Evolutionary conservation across 345 rosid genomes (phyloP), one percentile per base, ranked within the genome.

Genomic region (Citrus cavaleriei): DNA sequence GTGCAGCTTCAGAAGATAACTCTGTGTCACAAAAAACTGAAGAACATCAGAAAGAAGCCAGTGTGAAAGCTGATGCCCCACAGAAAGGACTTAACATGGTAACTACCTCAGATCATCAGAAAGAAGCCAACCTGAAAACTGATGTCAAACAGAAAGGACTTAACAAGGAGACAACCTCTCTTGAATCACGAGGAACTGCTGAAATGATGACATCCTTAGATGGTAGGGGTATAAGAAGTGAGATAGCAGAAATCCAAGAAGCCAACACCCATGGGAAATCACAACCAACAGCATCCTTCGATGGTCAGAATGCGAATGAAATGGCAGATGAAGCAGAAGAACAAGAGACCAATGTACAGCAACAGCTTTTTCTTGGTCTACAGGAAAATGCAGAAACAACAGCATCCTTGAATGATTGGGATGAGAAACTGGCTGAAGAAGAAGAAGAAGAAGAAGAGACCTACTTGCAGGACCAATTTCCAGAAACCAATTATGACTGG

Each of bases 401-500:
- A 21, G 28, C 63, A 34, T 34, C 87, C 55, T 75, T 32, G 63
- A 74, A 68, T 84, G 82, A 76, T n/a, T 83, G 86, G 88, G 85
- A 84, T 70, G 78, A 6, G 10, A 64, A 74, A 24, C 28, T 42
- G 46, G 58, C 4, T 13, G 64, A 72, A 34, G 80, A 62, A 73
- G 79, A 40, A 40, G n/a, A n/a, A n/a, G n/a, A n/a, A n/a, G 46
- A 28, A 64, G 76, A 80, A 65, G 77, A 58, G 24, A 35, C 42
- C 61, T 49, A 46, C 13, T 64, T 72, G 10, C 78, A 75, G 60
- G 78, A 70, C 34, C 61, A 51, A 21, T 75, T 54, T 70, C 80
- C 25, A 21, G 85, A 83, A 25, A 68, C 77, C 49, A 80, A 62
- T 32, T 80, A 86, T 77, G 92, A 93, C 58, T 94, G 98, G 98